Percentiles rank a stretch among this genome's conserved stretches.
Evolutionary conservation across 2,329 filamentous ascomycete genomes (phyloP).

Genomic region (Ophiostoma perfectum): DNA sequence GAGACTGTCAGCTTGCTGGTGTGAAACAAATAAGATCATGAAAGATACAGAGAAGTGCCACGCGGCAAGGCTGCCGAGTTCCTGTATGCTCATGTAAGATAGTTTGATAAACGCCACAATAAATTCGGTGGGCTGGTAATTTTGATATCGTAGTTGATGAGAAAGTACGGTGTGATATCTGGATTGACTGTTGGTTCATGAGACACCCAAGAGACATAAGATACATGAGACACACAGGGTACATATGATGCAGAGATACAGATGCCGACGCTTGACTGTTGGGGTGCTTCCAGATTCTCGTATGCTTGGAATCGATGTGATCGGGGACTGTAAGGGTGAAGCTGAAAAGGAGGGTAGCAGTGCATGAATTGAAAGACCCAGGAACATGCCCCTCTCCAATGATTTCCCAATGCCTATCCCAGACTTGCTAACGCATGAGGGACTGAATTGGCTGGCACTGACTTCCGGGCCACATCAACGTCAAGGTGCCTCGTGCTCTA

Average conservation of each 20-base stretch:
- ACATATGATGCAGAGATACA: not conserved
- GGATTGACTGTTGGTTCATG: not conserved
- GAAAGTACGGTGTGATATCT: slow-evolving; percentile 4
- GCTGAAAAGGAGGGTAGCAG: slow-evolving; percentile 18
- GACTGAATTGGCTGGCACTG: not conserved
- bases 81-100: too few species aligned
- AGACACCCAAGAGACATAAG: not conserved
- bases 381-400: not conserved
- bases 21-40: not conserved
- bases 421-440: not conserved
- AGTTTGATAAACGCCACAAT: not conserved
- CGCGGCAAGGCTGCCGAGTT: not conserved
- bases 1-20: not conserved
- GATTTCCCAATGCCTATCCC: not conserved
- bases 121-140: not conserved
- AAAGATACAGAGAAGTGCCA: not conserved
- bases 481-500: not conserved
- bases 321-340: not conserved
- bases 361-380: slow-evolving; percentile 17
- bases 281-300: not conserved
- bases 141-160: not conserved
- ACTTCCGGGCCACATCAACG: not conserved
- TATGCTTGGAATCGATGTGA: not conserved
- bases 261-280: not conserved
- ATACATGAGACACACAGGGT: not conserved